Base-by-base conservation (phyloP, 2,329 filamentous ascomycete genomes). In the Emergomyces africanus region DNA sequence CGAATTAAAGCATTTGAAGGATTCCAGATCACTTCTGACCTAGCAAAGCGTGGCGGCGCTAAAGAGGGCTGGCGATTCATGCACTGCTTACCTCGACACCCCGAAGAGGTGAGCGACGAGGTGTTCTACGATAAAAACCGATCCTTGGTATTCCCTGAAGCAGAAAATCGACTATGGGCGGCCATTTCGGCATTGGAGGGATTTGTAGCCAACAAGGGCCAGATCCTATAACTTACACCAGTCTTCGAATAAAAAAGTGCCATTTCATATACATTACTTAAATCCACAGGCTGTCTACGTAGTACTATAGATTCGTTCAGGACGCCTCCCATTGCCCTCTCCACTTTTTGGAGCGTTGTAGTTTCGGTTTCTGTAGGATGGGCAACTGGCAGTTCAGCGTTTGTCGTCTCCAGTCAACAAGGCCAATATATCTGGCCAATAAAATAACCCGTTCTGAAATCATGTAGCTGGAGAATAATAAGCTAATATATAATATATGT, bases 31-130 rank as follows among this genome's bases (percentile, higher is more conserved):
- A 96, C 92, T 2, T 82, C 85, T 54, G 88, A 94, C 49, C 78
- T 99, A 65, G 92, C 90, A 1, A 82, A 86, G 73, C 81, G 85
- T 55, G 91, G 90, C 49, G 91, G 90, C 23, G 94, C 94, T 48
- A 95, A 94, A 72, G 79, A 87, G 15, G 82, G 82, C 63, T 99
- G 94, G 94, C 90, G 89, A 74, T 99, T 99, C 72, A 96, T 99
- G 94, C 94, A 99, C 78, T 99, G 94, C 72, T 75, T 99, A 61
- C 94, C 94, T 15, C 83, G 94, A 63, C 91, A 99, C 70, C 83
- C 83, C 0, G 92, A 99, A 73, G 94, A 99, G 76, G 94, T 99
- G 39, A 84, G 82, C 60, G 92, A 99, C 68, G 90, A 94, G 69
- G 91, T 99, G 1, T 97, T 99, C 70, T 96, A 97, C 74, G 85